Base-by-base conservation (phyloP, 1,284 basidiomycete species). In the Malassezia caprae region DNA sequence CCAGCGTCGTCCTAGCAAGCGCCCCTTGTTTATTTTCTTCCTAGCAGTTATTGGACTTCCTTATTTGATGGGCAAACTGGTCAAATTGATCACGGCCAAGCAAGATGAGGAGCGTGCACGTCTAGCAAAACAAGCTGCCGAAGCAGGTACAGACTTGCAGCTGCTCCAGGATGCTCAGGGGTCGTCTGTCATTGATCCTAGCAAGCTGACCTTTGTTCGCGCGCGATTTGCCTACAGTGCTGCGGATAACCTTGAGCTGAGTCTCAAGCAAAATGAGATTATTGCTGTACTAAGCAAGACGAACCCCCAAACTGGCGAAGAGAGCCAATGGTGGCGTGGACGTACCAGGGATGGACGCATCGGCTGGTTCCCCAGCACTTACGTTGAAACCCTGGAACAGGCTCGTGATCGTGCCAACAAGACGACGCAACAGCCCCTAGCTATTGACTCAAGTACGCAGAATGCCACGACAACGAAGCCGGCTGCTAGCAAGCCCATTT, bases 291-390 rank as follows among this genome's bases (percentile, higher is more conserved):
- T 93, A 76, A 87, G 11, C 76, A 81, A 24, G 82, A 82, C 83
- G 23, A 68, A 74, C 44, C 70, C 70, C 7, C 59, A 66, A 41
- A 73, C 71, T 34, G 84, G 84, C 46, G 81, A 85, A 23, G 83
- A 84, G 56, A 82, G 81, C 13, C 89, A 90, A 45, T 99, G 94
- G 93, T 98, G 91, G 90, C 85, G 85, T 73, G 93, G 93, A 0
- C 79, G 93, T 48, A 93, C 88, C 58, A 81, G 93, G 55, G 91
- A 98, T 65, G 94, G 93, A 0, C 80, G 86, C 60, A 85, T 89
- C 64, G 93, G 93, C 0, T 99, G 90, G 90, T 96, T 99, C 81
- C 93, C 93, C 1, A 83, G 80, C 62, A 91, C 69, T 28, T 74
- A 74, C 45, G 69, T 72, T n/a, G 71, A 73, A 56, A 67, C 66